Evolutionary conservation across 2,329 filamentous ascomycete genomes (phyloP), one percentile per base, ranked within the genome.

Genomic region (Colletotrichum filicis): DNA sequence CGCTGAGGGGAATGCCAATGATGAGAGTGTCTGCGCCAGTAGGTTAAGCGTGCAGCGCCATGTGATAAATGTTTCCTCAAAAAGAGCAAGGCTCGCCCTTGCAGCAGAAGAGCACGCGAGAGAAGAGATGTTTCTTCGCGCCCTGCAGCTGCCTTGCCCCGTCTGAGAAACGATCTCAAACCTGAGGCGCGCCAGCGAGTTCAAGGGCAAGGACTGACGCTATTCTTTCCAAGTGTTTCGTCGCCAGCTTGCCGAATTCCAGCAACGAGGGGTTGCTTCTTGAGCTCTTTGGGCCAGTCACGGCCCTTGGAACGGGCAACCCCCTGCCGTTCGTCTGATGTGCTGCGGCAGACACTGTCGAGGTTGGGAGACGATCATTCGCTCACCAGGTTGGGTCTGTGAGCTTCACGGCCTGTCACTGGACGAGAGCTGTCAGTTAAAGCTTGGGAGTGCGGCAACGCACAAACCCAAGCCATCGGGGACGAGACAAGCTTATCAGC

Each of bases 311-410:
- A 74, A 62, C 66, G 71, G 66, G 64, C 55, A 26, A 26, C 37
- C 70, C 70, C 61, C 49, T 67, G 71, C 42, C 35, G 73, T 74
- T 74, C 73, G 66, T 74, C 71, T 66, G 71, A 74, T 74, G 60
- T 74, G 66, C 62, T 74, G 70, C 71, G 71, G 74, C 73, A 74
- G 62, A 69, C 32, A 57, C 28, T 65, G 65, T 74, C 57, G 26
- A 69, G 73, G 69, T 56, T 49, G 61, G 69, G 22, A 30, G 55
- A 66, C 49, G 55, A 53, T 46, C 61, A 69, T 63, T 63, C 71
- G 57, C 66, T 42, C 58, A 67, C 49, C 26, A 42, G 59, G 49
- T 61, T 58, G 56, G 46, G 59, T 72, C 42, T 67, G 68, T 60
- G 52, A 67, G 58, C 64, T 26, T n/a, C 49, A 59, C 37, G 63